phyloP scores from a whole-genome alignment of 2,329 filamentous ascomycete genomes.

The Nannizzia gypsea region DNA sequence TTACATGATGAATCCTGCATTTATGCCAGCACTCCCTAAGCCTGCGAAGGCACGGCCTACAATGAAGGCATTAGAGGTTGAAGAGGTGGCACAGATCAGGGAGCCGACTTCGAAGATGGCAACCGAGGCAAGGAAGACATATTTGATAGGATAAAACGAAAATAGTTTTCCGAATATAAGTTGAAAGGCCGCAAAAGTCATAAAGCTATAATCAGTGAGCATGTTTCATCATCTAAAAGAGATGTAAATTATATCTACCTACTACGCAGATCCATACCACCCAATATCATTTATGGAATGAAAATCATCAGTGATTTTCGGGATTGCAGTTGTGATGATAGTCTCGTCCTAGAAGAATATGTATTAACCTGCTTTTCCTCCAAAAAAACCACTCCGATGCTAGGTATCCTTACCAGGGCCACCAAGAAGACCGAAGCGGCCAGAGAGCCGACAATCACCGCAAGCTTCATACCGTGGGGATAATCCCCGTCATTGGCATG shows the following conservation, averaged over 20 bases:
- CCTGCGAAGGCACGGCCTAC: slow-evolving; percentile 29
- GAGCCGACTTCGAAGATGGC: slow-evolving; percentile 20
- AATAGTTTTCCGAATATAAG: slow-evolving; percentile 31
- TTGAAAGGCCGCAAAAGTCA: slow-evolving; percentile 17
- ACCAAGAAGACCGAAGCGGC: slow-evolving; percentile 7
- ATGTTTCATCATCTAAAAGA: slow-evolving; percentile 16
- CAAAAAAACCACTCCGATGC: not conserved
- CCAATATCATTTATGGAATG: slow-evolving; percentile 24
- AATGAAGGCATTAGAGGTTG: slow-evolving; percentile 2
- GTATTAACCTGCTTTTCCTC: slow-evolving; percentile 2
- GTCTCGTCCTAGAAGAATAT: slow-evolving; percentile 6
- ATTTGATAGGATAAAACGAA: slow-evolving; percentile 30
- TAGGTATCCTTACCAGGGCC: slow-evolving; percentile 2
- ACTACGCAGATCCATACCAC: slow-evolving; percentile 27
- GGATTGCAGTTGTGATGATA: slow-evolving; percentile 26
- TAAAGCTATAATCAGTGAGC: slow-evolving; percentile 25
- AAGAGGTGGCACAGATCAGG: slow-evolving; percentile 15
- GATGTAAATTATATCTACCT: slow-evolving; percentile 16
- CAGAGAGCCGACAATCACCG: slow-evolving; percentile 3
- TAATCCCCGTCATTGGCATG: not conserved
- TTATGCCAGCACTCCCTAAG: slow-evolving; percentile 28
- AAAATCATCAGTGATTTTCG: slow-evolving; percentile 26
- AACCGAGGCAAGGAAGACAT: slow-evolving; percentile 20
- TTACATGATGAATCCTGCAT: slow-evolving; percentile 28
- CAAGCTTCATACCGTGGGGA: slow-evolving; percentile 6